phyloP scores from a whole-genome alignment of 306 rosid species.

The Castanospermum australe region DNA sequence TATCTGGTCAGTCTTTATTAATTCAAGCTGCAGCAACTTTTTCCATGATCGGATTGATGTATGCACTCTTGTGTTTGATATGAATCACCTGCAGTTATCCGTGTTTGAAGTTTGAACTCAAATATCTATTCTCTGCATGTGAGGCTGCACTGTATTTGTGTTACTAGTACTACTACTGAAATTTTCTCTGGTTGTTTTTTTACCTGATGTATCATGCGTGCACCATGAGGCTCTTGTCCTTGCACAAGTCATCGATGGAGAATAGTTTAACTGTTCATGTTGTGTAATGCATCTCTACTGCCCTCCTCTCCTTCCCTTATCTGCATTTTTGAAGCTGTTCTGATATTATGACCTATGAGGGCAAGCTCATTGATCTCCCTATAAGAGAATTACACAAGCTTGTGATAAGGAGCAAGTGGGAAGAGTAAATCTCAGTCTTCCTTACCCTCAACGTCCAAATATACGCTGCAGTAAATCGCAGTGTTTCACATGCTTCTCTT shows the following conservation, averaged over 20 bases:
- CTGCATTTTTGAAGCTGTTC: not conserved
- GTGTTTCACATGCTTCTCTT: too few species aligned
- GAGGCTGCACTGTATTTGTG: constrained; percentile 23
- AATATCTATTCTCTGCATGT: not conserved
- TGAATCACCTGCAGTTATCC: constrained; percentile 3
- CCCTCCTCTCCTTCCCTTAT: not conserved
- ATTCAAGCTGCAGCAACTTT: constrained; percentile 8
- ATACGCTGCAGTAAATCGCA: too few species aligned
- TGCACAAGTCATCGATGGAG: not conserved
- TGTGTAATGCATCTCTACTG: not conserved
- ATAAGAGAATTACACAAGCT: not conserved
- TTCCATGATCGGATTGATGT: constrained; percentile 11
- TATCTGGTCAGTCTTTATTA: constrained; percentile 5
- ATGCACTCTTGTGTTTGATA: not conserved
- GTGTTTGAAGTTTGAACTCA: constrained; percentile 6
- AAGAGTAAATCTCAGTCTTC: too few species aligned
- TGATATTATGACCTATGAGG: not conserved
- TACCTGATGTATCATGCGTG: constrained; percentile 14
- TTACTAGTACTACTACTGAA: not conserved
- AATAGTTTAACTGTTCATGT: not conserved
- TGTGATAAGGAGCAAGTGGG: not conserved
- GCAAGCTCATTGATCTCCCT: not conserved
- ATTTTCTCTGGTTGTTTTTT: not conserved
- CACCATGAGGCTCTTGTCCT: not conserved
- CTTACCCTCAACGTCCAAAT: too few species aligned